These are phyloP conservation scores for Flaveria bidentis DNA, from an alignment of 129 eudicot species.

Conservation along the genomic window DNA sequence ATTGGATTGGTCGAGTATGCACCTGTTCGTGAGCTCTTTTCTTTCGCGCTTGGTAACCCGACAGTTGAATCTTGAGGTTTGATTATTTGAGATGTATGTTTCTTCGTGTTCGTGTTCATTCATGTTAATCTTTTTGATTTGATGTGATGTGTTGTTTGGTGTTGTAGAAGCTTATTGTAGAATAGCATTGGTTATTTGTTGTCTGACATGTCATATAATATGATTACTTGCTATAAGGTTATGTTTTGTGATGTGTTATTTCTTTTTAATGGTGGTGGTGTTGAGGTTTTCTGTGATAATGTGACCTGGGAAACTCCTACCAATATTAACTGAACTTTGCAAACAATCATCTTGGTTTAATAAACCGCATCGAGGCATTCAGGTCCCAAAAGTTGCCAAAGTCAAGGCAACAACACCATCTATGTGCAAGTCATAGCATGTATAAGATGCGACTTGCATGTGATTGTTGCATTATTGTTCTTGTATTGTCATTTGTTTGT, in stretches of 20 bases:
- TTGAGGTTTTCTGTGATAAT: background rate
- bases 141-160: constrained; percentile 28
- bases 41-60: constrained; percentile 62
- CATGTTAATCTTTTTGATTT: constrained; percentile 21
- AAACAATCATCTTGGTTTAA: too few relatives aligned
- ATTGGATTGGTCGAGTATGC: constrained; percentile 89
- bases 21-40: constrained; percentile 83
- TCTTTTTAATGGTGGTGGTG: background rate
- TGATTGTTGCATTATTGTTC: too few relatives aligned
- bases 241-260: background rate
- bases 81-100: constrained; percentile 19
- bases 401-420: too few relatives aligned
- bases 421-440: too few relatives aligned
- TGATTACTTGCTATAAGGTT: constrained; percentile 28
- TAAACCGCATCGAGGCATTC: too few relatives aligned
- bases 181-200: constrained; percentile 45
- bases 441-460: too few relatives aligned
- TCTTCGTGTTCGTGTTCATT: constrained; percentile 1
- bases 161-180: constrained; percentile 54
- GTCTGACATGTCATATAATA: constrained; percentile 7
- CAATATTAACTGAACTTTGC: too few relatives aligned
- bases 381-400: too few relatives aligned
- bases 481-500: too few relatives aligned
- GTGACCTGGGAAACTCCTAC: too few relatives aligned
- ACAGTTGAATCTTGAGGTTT: constrained; percentile 58